Evolutionary conservation across 228 moss, liverwort and hornwort species (phyloP), one percentile per base, ranked within the genome.

Genomic region (Sphagnum fallax): DNA sequence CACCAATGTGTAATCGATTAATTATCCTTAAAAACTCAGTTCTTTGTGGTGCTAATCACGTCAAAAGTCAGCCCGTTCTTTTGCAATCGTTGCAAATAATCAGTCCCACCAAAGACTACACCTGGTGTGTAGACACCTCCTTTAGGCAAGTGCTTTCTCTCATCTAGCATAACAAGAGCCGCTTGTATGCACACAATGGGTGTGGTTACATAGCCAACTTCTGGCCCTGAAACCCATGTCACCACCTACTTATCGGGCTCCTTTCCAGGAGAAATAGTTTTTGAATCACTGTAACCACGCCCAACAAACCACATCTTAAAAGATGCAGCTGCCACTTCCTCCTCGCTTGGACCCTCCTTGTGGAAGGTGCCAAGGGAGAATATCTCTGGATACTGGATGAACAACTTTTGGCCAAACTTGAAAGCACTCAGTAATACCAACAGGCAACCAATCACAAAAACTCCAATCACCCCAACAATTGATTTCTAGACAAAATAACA

Each of bases 311-410:
- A n/a, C n/a, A n/a, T 91, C 73, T 88, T 90, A 68, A 96, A 96
- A 16, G 74, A 83, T 15, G 89, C 68, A 14, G 81, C 73, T 52
- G 75, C 72, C 59, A 96, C 84, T 52, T 82, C 81, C 76, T 91
- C 87, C 52, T 91, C 92, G 66, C 73, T 78, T 0, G 95, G 95
- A 71, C 95, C 95, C 64, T 87, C 80, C 70, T 92, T 92, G 12
- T 79, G 75, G 60, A 96, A 92, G 51, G 52, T 55, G 51, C 95
- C 95, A 63, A 91, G 49, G n/a, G 95, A 96, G 75, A 96, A 96
- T 16, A 96, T 59, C 66, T 89, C 84, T 13, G 95, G 91, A 55
- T 91, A 92, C 67, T 89, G 88, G 49, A 91, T 32, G 32, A 96
- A 74, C 6, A 96, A 77, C 71, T 72, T 79, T 65, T 79, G 87